Base-by-base conservation (phyloP, 1,284 basidiomycete species). In the Sphagnurus paluster region DNA sequence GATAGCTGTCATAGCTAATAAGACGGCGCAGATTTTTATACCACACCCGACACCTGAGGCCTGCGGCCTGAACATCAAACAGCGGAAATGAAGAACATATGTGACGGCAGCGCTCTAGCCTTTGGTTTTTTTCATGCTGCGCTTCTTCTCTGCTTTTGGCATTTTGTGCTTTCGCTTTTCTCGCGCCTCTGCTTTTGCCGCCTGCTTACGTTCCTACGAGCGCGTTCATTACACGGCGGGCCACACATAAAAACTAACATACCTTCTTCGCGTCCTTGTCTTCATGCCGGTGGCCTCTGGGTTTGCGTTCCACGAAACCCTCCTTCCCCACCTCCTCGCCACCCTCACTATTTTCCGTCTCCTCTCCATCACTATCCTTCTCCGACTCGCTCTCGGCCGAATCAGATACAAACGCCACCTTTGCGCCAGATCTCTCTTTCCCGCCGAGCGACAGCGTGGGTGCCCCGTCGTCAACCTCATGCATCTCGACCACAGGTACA, bases 261-360 rank as follows among this genome's bases (percentile, higher is more conserved):
- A 89, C 93, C 82, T 91, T 96, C 69, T 96, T 98, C 1, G 77
- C 82, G n/a, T 93, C 90, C 50, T 82, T 82, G 65, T 96, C 93
- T 70, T 97, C 94, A 57, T 93, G 86, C 50, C 90, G 79, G 68
- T 95, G 93, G 0, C 94, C 93, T 55, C 90, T 76, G 33, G 86
- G 84, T 53, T 67, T 76, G 46, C 74, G 75, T 48, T 84, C 80
- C 38, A 71, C 58, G 45, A 74, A 75, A 4, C 57, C 67, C 6
- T 57, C 66, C 10, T 62, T 70, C 56, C 64, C 17, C 62, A 71
- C 45, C 60, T 66, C 48, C 59, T 68, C 35, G 51, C 61, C 70
- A 14, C 60, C 65, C 9, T 56, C 60, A 14, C 56, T 57, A 10
- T 50, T 53, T 23, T 60, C 57, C 8, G 53, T 57, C 11, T 54